phyloP scores from a whole-genome alignment of 2,329 filamentous ascomycete species.

The Verticillium nubilum region DNA sequence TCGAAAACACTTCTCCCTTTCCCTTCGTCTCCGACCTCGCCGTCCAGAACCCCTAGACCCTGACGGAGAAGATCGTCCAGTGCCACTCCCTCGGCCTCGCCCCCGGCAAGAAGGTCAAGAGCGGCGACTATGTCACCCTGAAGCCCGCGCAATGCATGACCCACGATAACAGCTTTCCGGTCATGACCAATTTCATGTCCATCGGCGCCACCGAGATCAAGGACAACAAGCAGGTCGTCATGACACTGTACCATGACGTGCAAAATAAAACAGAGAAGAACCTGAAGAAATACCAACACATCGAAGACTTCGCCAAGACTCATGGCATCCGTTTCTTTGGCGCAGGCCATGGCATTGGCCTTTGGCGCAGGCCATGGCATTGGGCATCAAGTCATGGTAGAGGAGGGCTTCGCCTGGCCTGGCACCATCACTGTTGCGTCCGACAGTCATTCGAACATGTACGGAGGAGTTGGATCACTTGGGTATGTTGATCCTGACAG shows the following conservation, averaged over 20 bases:
- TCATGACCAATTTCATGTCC: slow-evolving; percentile 69
- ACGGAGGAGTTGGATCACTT: slow-evolving; percentile 73
- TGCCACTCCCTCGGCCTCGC: slow-evolving; percentile 70
- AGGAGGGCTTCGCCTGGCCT: slow-evolving; percentile 79
- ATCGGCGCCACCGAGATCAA: slow-evolving; percentile 71
- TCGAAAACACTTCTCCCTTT: slow-evolving; percentile 39
- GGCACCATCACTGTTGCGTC: slow-evolving; percentile 76
- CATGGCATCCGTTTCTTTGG: slow-evolving; percentile 68
- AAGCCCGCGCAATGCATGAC: slow-evolving; percentile 71
- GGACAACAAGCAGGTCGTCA: slow-evolving; percentile 65
- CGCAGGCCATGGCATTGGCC: slow-evolving; percentile 78
- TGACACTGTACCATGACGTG: slow-evolving; percentile 84
- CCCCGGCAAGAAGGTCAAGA: slow-evolving; percentile 66
- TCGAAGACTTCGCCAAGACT: slow-evolving; percentile 73
- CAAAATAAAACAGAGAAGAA: slow-evolving; percentile 77
- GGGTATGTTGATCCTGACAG: no score
- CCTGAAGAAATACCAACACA: slow-evolving; percentile 74
- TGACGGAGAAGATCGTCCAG: slow-evolving; percentile 93
- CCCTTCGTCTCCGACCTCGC: not conserved
- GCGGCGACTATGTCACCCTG: slow-evolving; percentile 80
- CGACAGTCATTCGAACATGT: slow-evolving; percentile 76
- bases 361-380: slow-evolving; percentile 91
- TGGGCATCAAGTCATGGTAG: no score
- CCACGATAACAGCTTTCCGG: slow-evolving; percentile 78
- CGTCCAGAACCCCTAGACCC: slow-evolving; percentile 54